Base-by-base conservation (phyloP, 2,329 filamentous ascomycete genomes). In the Claviceps purpurea region DNA sequence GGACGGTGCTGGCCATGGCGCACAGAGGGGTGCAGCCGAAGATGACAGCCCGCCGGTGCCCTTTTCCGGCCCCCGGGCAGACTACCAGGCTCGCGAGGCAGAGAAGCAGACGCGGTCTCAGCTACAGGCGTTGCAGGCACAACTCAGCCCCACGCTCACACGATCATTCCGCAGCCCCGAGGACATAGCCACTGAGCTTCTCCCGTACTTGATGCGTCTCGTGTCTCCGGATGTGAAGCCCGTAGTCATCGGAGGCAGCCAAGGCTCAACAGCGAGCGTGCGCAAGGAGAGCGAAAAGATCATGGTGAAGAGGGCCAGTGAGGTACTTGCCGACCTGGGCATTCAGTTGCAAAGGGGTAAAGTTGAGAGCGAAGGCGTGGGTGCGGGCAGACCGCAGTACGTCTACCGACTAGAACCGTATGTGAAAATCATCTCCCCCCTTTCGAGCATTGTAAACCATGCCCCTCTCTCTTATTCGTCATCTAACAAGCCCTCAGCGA, bases 351-450 rank as follows among this genome's bases (percentile, higher is more conserved):
- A 95, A 58, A 85, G 83, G 62, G 85, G 86, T 13, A 82, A 84
- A 60, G 79, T 97, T 44, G 89, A 95, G 61, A 75, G 75, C 13
- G 84, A 87, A 39, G 76, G 77, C 7, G 66, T 74, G 5, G 72
- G 70, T 20, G 74, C 74, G 52, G 77, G 80, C 38, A 82, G 78
- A n/a, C 70, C 75, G 18, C 76, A 81, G 58, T 97, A 83, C 77
- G 84, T 95, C 8, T 97, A 95, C 67, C 82, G 93, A 50, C 90
- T 98, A 87, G 91, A 97, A 62, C 93, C 93, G 77, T 90, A 72
- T 76, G 85, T 82, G 20, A 3, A 37, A 38, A 30, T 24, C 37
- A 38, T 5, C 22, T 11, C 16, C 24, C 30, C 24, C 22, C 43
- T 22, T 14, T 14, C 13, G 13, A 14, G 7, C 20, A 10, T n/a